A percentile compares a stretch with the other conserved stretches of the same genome.
phyloP scores from a whole-genome alignment of 176 grass and related monocot genomes.

The Avena sativa region DNA sequence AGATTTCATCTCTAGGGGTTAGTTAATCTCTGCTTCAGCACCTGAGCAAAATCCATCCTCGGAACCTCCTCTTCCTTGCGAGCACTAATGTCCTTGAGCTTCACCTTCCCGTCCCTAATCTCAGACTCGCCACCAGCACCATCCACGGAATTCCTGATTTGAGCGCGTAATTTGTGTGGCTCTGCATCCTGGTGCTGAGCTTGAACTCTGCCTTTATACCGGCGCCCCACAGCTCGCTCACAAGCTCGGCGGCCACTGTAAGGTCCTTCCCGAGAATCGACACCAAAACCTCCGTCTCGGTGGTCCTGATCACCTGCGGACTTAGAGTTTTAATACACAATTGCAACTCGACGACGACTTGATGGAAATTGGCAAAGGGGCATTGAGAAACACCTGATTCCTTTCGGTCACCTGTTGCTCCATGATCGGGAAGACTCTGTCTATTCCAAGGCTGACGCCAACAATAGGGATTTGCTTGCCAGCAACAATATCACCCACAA shows the following conservation, averaged over 20 bases:
- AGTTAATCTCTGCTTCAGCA: slow-evolving; percentile 54
- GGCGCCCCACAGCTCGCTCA: slow-evolving; percentile 60
- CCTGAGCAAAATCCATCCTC: slow-evolving; percentile 58
- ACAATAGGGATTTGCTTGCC: slow-evolving; percentile 83
- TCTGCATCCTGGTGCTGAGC: slow-evolving; percentile 64
- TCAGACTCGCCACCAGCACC: slow-evolving; percentile 69
- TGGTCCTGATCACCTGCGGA: slow-evolving; percentile 61
- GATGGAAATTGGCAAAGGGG: not conserved
- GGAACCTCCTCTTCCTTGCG: slow-evolving; percentile 65
- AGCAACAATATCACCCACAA: slow-evolving; percentile 71
- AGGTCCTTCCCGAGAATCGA: slow-evolving; percentile 82
- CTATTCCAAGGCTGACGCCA: slow-evolving; percentile 96
- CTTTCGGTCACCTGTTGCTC: slow-evolving; percentile 83
- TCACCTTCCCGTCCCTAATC: slow-evolving; percentile 50
- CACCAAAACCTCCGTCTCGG: slow-evolving; percentile 82
- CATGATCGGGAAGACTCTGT: slow-evolving; percentile 94
- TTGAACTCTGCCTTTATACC: slow-evolving; percentile 89
- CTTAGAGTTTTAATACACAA: not conserved
- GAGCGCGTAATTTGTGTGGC: slow-evolving; percentile 62
- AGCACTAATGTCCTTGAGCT: slow-evolving; percentile 72
- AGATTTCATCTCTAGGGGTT: not conserved
- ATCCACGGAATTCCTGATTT: slow-evolving; percentile 77
- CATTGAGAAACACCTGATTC: slow-evolving; percentile 64
- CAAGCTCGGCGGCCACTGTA: slow-evolving; percentile 60
- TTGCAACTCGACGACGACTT: not conserved